phyloP scores from a whole-genome alignment of 2,329 filamentous ascomycete species.

The Aureobasidium sp. region DNA sequence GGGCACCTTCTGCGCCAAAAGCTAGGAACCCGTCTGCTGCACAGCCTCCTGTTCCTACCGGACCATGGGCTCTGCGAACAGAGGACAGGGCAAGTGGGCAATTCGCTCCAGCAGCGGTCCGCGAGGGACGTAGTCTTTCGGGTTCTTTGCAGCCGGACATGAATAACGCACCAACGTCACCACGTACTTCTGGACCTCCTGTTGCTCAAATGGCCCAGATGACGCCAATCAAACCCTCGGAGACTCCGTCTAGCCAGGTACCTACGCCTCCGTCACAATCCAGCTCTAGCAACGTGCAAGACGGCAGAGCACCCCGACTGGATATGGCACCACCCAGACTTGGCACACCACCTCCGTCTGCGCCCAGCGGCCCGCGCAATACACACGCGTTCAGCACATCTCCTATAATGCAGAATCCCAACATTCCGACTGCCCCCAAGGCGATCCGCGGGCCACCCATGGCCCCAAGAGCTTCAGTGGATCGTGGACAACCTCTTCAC shows the following conservation, averaged over 20 bases:
- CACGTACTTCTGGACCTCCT: not conserved
- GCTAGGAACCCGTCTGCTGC: not conserved
- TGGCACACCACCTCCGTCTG: slow-evolving; percentile 16
- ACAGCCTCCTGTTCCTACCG: slow-evolving; percentile 12
- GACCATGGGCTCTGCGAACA: slow-evolving; percentile 11
- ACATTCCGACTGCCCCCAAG: slow-evolving; percentile 32
- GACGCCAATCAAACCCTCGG: not conserved
- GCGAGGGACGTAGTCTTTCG: slow-evolving; percentile 10
- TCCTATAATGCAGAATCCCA: slow-evolving; percentile 26
- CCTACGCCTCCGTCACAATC: not conserved
- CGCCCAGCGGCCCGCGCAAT: slow-evolving; percentile 16
- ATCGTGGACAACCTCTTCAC: slow-evolving; percentile 15
- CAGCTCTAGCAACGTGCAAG: not conserved
- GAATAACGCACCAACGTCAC: not conserved
- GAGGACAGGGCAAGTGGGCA: slow-evolving; percentile 2
- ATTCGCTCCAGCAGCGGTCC: not conserved
- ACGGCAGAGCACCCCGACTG: not conserved
- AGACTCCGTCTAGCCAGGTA: not conserved
- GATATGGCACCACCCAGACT: slow-evolving; percentile 13
- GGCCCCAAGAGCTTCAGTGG: slow-evolving; percentile 21
- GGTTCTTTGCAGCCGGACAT: slow-evolving; percentile 4
- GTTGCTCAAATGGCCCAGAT: not conserved
- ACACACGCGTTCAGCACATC: slow-evolving; percentile 29
- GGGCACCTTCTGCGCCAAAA: slow-evolving; percentile 2
- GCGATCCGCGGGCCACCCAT: slow-evolving; percentile 26